Evolutionary conservation across 1,284 basidiomycete genomes (phyloP).

Genomic region (Fomitopsis betulina): DNA sequence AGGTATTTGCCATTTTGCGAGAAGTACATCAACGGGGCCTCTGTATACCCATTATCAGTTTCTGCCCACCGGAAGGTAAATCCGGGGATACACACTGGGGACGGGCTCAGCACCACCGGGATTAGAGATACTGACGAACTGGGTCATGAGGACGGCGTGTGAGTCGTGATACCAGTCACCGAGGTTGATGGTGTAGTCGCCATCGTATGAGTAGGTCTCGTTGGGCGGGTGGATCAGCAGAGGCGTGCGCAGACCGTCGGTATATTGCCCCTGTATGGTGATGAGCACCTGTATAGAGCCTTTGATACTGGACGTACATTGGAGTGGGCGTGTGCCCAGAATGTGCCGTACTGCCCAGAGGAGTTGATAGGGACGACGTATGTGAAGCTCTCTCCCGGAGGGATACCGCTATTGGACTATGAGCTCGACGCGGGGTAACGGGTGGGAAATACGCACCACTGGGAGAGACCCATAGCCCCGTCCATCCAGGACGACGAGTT

Average conservation of each 20-base stretch:
- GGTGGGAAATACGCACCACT: constrained; percentile 55
- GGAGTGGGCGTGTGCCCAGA: constrained; percentile 82
- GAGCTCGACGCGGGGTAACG: neutral
- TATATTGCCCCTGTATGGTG: constrained; percentile 69
- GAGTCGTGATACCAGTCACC: constrained; percentile 63
- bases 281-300: neutral
- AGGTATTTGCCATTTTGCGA: constrained; percentile 72
- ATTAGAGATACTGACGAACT: constrained; percentile 75
- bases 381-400: constrained; percentile 67
- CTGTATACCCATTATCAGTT: constrained; percentile 31
- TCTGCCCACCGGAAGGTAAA: neutral
- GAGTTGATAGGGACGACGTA: constrained; percentile 78
- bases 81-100: constrained; percentile 40
- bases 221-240: constrained; percentile 66
- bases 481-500: constrained; percentile 85
- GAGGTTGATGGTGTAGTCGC: constrained; percentile 84
- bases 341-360: constrained; percentile 79
- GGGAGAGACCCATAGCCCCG: constrained; percentile 78
- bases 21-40: constrained; percentile 83
- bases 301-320: constrained; percentile 32
- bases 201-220: constrained; percentile 78
- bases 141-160: constrained; percentile 56
- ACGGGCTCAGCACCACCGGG: constrained; percentile 87
- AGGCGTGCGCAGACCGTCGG: constrained; percentile 81
- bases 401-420: constrained; percentile 63